These are phyloP conservation scores for Lonicera japonica DNA, from an alignment of 129 eudicot species.

Conservation along the genomic window DNA sequence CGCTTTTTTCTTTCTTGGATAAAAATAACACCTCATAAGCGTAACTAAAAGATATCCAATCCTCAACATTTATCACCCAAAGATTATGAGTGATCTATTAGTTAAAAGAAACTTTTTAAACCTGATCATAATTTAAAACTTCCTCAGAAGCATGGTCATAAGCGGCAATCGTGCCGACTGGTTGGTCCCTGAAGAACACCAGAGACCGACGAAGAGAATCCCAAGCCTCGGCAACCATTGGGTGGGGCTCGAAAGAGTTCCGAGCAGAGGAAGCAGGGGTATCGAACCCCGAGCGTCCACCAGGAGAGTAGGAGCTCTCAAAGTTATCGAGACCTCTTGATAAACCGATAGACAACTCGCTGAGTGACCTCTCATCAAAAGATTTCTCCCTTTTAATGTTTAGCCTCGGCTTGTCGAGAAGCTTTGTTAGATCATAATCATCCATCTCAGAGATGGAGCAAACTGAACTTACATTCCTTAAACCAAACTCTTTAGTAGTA, in stretches of 20 bases:
- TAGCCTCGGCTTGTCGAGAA: slow-evolving; percentile 71
- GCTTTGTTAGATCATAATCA: slow-evolving; percentile 74
- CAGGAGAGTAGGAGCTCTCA: slow-evolving; percentile 81
- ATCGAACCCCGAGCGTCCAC: slow-evolving; percentile 68
- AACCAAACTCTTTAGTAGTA: slow-evolving; percentile 47
- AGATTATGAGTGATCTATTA: background rate
- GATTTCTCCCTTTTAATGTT: slow-evolving; percentile 82
- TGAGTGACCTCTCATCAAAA: slow-evolving; percentile 91
- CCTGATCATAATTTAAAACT: slow-evolving; percentile 97
- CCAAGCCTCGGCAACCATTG: slow-evolving; percentile 97
- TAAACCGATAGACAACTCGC: slow-evolving; percentile 80
- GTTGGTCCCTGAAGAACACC: slow-evolving; percentile 88
- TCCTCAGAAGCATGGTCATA: slow-evolving; percentile 97
- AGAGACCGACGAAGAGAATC: slow-evolving; percentile 82
- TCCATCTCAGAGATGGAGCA: slow-evolving; percentile 82
- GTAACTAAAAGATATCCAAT: background rate
- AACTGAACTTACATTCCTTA: slow-evolving; percentile 70
- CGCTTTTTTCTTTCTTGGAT: too few relatives aligned
- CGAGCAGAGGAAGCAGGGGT: slow-evolving; percentile 88
- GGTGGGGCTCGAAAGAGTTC: slow-evolving; percentile 94
- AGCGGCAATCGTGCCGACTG: slow-evolving; percentile 97
- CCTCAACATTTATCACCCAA: background rate
- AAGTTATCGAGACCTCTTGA: slow-evolving; percentile 67
- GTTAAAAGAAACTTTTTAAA: background rate
- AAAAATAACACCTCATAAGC: too few relatives aligned